Base-by-base conservation (phyloP, 108 stramenopile genomes). In the Skeletonema tropicum region DNA sequence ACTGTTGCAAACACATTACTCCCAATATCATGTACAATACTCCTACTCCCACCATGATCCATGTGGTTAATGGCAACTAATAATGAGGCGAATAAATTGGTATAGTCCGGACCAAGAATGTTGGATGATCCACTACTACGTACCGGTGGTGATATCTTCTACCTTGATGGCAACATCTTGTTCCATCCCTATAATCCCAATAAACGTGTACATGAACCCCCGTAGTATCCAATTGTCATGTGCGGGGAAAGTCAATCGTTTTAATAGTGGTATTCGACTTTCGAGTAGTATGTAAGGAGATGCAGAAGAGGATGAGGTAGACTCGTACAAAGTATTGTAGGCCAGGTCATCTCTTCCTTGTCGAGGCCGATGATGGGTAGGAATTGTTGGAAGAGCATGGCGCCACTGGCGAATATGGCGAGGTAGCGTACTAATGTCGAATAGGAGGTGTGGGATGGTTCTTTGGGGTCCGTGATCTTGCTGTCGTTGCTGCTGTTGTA, bases 131-230 rank as follows among this genome's bases (percentile, higher is more conserved):
- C 26, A 1, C n/a, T n/a, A n/a, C n/a, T n/a, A n/a, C n/a, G 70
- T 15, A 14, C 21, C 29, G 0, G 64, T 15, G 23, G 87, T 60
- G 23, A 84, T 82, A 48, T 86, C 83, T 61, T 87, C 62, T 3
- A 90, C 80, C 26, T 77, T 83, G 30, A 88, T 87, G 12, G 86
- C 86, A 13, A 86, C 73, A 55, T 89, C 83, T 63, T 92, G 88
- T 48, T 92, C 93, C 81, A 86, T 68, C 14, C 91, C 87, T 46
- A 89, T 78, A 48, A 94, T 60, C 14, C 93, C 93, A 60, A 94
- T 70, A 60, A 94, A 94, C 64, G 91, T 83, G 60, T 94, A 94
- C 36, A 94, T 35, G 55, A 94, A 90, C 15, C 93, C 93, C 30
- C 90, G 83, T 31, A 80, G 33, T 48, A 79, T 75, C 77, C 77